Evolutionary conservation across 2,329 filamentous ascomycete genomes (phyloP).

Genomic region (Phialophora expanda): DNA sequence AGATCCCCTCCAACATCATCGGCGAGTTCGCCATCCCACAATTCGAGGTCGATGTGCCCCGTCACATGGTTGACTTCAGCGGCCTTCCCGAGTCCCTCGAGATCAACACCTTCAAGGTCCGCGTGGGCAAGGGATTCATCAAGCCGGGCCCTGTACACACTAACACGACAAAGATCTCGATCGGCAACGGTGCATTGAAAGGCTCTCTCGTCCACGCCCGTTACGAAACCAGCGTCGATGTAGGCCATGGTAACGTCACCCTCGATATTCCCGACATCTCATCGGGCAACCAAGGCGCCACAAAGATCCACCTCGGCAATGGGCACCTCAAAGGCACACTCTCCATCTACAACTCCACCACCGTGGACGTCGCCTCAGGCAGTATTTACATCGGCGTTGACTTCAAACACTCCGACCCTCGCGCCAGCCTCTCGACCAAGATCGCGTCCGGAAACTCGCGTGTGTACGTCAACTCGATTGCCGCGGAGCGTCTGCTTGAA

Average conservation of each 20-base stretch:
- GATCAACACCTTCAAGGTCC: constrained; percentile 24
- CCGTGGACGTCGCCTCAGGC: constrained; percentile 23
- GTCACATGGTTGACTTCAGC: constrained; percentile 34
- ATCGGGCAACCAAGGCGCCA: constrained; percentile 23
- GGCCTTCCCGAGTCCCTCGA: constrained; percentile 32
- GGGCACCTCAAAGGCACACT: constrained; percentile 28
- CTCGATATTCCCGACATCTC: constrained; percentile 29
- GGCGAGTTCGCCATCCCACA: constrained; percentile 24
- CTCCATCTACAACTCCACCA: constrained; percentile 29
- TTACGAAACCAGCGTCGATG: constrained; percentile 27
- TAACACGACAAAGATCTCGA: constrained; percentile 22
- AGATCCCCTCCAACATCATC: constrained; percentile 34
- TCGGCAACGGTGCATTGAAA: constrained; percentile 26
- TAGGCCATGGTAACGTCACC: constrained; percentile 26
- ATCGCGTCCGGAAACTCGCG: constrained; percentile 27
- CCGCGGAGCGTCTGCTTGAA: constrained; percentile 24
- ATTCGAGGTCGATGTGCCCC: constrained; percentile 29
- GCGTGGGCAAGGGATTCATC: constrained; percentile 29
- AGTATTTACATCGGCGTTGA: constrained; percentile 27
- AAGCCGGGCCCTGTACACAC: constrained; percentile 32
- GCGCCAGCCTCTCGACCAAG: constrained; percentile 27
- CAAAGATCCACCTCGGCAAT: constrained; percentile 28
- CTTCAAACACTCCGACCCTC: constrained; percentile 23
- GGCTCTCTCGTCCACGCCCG: constrained; percentile 27
- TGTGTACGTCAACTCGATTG: constrained; percentile 31